Evolutionary conservation across 495 filamentous ascomycete species (phyloP).

Genomic region (Lentithecium fluviatile): DNA sequence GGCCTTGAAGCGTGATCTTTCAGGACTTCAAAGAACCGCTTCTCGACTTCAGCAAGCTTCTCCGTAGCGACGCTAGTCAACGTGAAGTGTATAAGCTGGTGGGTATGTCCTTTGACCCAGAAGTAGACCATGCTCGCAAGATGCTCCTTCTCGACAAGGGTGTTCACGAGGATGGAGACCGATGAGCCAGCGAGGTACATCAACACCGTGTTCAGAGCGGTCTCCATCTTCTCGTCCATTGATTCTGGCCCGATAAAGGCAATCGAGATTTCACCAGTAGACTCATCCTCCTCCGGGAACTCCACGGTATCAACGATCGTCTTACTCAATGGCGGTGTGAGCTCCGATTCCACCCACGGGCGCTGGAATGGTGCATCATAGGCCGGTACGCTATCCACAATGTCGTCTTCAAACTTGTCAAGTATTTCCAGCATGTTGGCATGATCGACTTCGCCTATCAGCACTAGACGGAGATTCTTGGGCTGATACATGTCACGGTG

Average conservation of each 20-base stretch:
- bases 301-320: constrained; percentile 73
- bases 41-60: constrained; percentile 77
- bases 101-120: constrained; percentile 72
- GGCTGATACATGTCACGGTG: constrained; percentile 98
- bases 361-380: constrained; percentile 74
- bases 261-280: constrained; percentile 78
- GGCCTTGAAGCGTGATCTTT: constrained; percentile 74
- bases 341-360: constrained; percentile 86
- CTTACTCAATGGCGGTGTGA: constrained; percentile 66
- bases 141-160: constrained; percentile 89
- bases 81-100: constrained; percentile 76
- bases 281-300: constrained; percentile 97
- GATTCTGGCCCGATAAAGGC: constrained; percentile 82
- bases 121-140: constrained; percentile 80
- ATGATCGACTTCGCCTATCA: constrained; percentile 88
- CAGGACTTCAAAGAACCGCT: constrained; percentile 79
- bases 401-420: constrained; percentile 83
- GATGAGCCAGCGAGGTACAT: constrained; percentile 89
- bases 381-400: constrained; percentile 74
- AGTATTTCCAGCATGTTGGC: constrained; percentile 72
- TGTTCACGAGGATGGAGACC: constrained; percentile 85
- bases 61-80: constrained; percentile 82
- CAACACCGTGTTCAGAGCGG: constrained; percentile 71
- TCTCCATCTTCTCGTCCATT: constrained; percentile 49
- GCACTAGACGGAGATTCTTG: constrained; percentile 85